phyloP scores from a whole-genome alignment of 2,329 filamentous ascomycete species.

The Aurifilum marmelostoma region DNA sequence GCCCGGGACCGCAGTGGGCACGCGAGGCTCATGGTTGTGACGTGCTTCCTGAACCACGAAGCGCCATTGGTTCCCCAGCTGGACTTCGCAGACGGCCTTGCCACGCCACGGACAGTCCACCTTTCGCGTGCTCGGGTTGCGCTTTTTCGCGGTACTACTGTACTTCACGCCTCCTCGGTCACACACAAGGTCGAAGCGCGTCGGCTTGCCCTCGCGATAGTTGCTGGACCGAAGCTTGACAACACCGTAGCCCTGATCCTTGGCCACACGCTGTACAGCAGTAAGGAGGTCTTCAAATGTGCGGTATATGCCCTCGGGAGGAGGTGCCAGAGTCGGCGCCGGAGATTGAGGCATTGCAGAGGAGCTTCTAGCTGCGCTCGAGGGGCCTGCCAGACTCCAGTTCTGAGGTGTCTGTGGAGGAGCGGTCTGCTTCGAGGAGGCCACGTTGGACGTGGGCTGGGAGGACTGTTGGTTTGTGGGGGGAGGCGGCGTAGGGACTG shows the following conservation, averaged over 20 bases:
- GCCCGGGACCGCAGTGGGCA: slow-evolving; percentile 56
- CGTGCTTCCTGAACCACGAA: slow-evolving; percentile 63
- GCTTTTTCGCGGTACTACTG: slow-evolving; percentile 67
- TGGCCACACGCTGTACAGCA: slow-evolving; percentile 61
- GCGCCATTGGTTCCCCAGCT: slow-evolving; percentile 66
- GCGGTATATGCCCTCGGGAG: slow-evolving; percentile 63
- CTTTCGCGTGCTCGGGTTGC: slow-evolving; percentile 65
- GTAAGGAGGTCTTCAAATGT: slow-evolving; percentile 62
- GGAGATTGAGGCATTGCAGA: slow-evolving; percentile 51
- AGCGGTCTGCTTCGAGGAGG: slow-evolving; percentile 28
- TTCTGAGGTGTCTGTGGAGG: slow-evolving; percentile 29
- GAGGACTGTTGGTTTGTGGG: slow-evolving; percentile 26
- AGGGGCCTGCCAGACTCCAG: slow-evolving; percentile 28
- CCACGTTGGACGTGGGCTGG: slow-evolving; percentile 25
- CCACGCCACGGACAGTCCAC: slow-evolving; percentile 66
- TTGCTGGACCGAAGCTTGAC: slow-evolving; percentile 66
- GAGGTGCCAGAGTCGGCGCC: slow-evolving; percentile 53
- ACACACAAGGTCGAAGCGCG: slow-evolving; percentile 65
- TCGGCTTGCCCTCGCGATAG: slow-evolving; percentile 65
- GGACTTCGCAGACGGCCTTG: slow-evolving; percentile 66
- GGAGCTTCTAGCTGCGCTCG: slow-evolving; percentile 37
- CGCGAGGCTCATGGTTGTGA: slow-evolving; percentile 64
- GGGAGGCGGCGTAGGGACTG: slow-evolving; percentile 28
- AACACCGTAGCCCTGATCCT: slow-evolving; percentile 65
- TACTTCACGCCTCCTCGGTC: slow-evolving; percentile 68